Conservation (phyloP, 2,329 filamentous ascomycete genomes). For the Escovopsis weberi region DNA sequence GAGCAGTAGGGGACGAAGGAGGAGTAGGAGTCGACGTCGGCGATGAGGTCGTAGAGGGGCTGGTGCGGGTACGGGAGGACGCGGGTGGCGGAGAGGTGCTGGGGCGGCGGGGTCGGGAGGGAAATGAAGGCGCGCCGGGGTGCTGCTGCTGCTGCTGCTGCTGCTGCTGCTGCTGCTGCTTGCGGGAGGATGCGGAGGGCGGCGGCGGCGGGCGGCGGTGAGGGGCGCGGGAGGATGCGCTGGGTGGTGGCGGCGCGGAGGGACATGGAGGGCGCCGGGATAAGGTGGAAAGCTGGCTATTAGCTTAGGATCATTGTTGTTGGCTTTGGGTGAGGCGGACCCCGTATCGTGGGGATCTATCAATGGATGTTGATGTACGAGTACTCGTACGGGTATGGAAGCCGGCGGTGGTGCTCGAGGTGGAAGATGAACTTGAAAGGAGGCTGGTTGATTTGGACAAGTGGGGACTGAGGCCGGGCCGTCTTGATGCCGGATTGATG, state of each 20-base stretch:
- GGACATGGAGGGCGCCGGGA: slow-evolving; percentile 2
- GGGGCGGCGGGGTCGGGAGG: slow-evolving; percentile 23
- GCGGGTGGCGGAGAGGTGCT: slow-evolving; percentile 58
- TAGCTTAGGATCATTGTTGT: neutral
- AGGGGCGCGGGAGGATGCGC: neutral
- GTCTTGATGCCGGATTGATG: neutral
- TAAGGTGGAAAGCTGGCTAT: neutral
- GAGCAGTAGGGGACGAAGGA: slow-evolving; percentile 87
- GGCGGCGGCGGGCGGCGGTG: slow-evolving; percentile 1
- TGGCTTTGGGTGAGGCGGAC: neutral
- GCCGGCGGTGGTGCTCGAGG: neutral
- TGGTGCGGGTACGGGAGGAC: slow-evolving; percentile 59
- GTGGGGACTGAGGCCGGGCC: neutral
- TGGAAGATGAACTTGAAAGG: neutral
- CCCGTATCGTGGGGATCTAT: too few relatives aligned
- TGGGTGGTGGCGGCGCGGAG: slow-evolving; percentile 6
- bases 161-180: too few relatives aligned
- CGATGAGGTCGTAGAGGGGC: slow-evolving; percentile 70
- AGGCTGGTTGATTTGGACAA: too few relatives aligned
- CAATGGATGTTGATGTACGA: neutral
- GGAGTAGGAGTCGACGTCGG: slow-evolving; percentile 74
- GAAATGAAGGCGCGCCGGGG: slow-evolving; percentile 25
- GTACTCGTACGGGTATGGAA: neutral
- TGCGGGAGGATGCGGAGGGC: too few relatives aligned
- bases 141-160: neutral